Base-by-base conservation (phyloP, 1,284 basidiomycete species). In the Ustilago loliicola region DNA sequence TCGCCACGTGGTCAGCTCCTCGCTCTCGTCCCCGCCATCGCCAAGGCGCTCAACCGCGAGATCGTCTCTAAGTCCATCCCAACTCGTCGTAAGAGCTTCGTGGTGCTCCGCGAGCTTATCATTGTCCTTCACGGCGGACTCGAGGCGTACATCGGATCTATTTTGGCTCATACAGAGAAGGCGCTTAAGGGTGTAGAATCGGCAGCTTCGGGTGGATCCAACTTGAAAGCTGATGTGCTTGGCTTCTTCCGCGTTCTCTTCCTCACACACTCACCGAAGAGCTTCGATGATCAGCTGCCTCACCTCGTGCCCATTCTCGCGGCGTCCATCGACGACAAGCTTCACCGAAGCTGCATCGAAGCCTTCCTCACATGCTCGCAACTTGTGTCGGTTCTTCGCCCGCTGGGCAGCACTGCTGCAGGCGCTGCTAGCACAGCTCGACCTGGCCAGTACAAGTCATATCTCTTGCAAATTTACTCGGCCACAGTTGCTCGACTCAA, bases 181-280 rank as follows among this genome's bases (percentile, higher is more conserved):
- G 70, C 87, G 0, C 77, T 89, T 61, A 87, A 72, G 83, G 80
- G 77, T 9, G 67, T 82, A 19, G 87, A 87, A 50, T 54, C 69
- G 9, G 71, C 80, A 19, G 64, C 77, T 21, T 87, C 87, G 1
- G 77, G 83, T 19, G 83, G 83, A 19, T 83, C 87, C 15, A 83
- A 79, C 53, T 80, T 88, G 63, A 88, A 87, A 72, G 89, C 94
- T 69, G 87, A 91, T 61, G 86, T 91, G 19, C 89, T 98, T 27
- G 91, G 92, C 1, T 97, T 98, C 90, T 90, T 96, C 57, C 89
- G 91, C 2, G 88, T 92, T 0, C 94, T 96, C 87, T 94, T 98
- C 87, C 89, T 91, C 19, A 92, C 92, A 0, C 95, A 98, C 83
- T 87, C 92, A 17, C 90, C 92, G 0, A 87, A 90, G 13, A 89